These are phyloP conservation scores for Pyrus betulifolia DNA, from an alignment of 306 rosid genomes.

Conservation along the genomic window DNA sequence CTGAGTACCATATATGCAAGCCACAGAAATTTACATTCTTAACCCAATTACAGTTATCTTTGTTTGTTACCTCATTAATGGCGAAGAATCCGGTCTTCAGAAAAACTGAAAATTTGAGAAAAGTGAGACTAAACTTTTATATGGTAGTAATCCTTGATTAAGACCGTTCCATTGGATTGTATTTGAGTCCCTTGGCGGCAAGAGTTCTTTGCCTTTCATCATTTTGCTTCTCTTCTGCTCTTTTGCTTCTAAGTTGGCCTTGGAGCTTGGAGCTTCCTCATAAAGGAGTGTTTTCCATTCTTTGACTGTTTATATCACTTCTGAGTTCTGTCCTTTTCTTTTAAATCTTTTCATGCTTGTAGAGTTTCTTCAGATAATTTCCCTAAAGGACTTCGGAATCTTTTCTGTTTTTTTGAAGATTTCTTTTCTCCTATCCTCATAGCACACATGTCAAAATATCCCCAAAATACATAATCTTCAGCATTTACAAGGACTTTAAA, in stretches of 20 bases:
- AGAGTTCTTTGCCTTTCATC: not conserved
- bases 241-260: not conserved
- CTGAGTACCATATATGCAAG: not conserved
- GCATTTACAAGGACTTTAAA: not conserved
- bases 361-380: slow-evolving; percentile 1
- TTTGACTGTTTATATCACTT: not conserved
- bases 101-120: not conserved
- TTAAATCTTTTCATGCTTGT: slow-evolving; percentile 9
- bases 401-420: not conserved
- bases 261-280: not conserved
- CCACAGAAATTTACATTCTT: not conserved
- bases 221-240: not conserved
- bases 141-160: not conserved
- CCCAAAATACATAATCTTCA: slow-evolving; percentile 1
- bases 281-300: not conserved
- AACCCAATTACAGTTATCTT: not conserved
- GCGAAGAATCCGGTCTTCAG: slow-evolving; percentile 10
- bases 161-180: not conserved
- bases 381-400: not conserved
- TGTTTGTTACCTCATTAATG: not conserved
- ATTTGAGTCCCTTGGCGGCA: not conserved
- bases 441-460: slow-evolving; percentile 15
- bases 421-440: not conserved
- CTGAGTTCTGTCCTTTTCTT: slow-evolving; percentile 6
- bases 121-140: not conserved